phyloP scores from a whole-genome alignment of 2,329 filamentous ascomycete species.

The Colletotrichum sp. region DNA sequence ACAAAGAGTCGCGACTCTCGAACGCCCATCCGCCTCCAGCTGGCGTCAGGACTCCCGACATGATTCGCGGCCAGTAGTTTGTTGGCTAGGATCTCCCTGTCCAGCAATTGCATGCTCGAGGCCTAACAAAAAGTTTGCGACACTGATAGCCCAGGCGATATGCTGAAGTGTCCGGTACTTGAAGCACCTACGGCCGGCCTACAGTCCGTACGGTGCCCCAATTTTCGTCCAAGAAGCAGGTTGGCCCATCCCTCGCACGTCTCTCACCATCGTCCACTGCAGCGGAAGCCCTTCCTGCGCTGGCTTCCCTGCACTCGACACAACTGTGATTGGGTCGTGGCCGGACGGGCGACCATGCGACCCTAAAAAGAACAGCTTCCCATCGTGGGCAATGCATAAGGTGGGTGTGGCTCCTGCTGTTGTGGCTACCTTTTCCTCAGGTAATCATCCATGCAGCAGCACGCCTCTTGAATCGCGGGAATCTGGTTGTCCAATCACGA shows the following conservation, averaged over 20 bases:
- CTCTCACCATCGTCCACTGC: neutral
- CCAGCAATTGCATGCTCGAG: neutral
- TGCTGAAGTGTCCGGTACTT: conserved; percentile 6
- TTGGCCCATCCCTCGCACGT: neutral
- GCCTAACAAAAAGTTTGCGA: conserved; percentile 12
- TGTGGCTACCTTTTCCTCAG: conserved; percentile 3
- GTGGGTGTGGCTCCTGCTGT: conserved; percentile 10
- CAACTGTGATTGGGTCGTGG: neutral
- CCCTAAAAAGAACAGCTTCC: neutral
- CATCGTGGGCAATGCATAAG: conserved; percentile 3
- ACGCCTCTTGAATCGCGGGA: conserved; percentile 14
- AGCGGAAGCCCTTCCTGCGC: neutral
- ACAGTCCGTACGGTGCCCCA: neutral
- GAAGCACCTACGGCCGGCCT: neutral
- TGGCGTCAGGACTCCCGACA: neutral
- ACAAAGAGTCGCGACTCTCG: neutral
- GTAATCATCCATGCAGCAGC: conserved; percentile 6
- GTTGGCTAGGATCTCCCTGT: conserved; percentile 12
- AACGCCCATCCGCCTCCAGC: neutral
- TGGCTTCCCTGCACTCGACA: neutral
- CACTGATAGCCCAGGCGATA: conserved; percentile 5
- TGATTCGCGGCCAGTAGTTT: conserved; percentile 6
- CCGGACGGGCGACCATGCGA: neutral
- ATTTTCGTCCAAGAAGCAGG: conserved; percentile 4
- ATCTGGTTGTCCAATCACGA: conserved; percentile 7